Conservation (phyloP, 2,329 filamentous ascomycete species). For the Teratosphaeria nubilosa region DNA sequence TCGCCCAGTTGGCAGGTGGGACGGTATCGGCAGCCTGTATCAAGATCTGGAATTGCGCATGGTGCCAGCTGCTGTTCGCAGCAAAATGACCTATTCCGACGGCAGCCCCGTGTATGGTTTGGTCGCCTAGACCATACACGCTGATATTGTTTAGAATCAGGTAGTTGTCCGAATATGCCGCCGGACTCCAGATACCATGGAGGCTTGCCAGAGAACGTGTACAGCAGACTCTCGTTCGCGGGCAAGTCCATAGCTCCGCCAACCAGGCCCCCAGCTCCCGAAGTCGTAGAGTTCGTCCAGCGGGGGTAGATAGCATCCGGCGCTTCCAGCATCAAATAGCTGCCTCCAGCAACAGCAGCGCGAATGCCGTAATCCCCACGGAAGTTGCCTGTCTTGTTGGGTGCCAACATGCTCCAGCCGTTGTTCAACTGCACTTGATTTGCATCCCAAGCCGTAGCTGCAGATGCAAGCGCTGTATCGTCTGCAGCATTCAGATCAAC, state of each 20-base stretch:
- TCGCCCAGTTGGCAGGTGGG: slow-evolving; percentile 12
- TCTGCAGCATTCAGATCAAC: slow-evolving; percentile 1
- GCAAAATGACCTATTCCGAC: slow-evolving; percentile 8
- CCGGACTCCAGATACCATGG: slow-evolving; percentile 14
- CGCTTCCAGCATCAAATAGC: slow-evolving; percentile 8
- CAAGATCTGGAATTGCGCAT: slow-evolving; percentile 11
- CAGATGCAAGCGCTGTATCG: slow-evolving; percentile 1
- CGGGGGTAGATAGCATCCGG: slow-evolving; percentile 10
- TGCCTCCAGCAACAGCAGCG: slow-evolving; percentile 3
- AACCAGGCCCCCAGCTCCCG: background rate
- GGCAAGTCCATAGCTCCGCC: background rate
- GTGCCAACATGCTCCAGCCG: slow-evolving; percentile 6
- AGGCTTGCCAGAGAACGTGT: slow-evolving; percentile 13
- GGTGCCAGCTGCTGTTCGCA: background rate
- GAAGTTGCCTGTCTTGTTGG: slow-evolving; percentile 6
- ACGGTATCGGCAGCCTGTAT: slow-evolving; percentile 9
- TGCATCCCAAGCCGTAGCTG: slow-evolving; percentile 1
- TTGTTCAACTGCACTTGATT: slow-evolving; percentile 7
- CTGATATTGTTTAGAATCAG: slow-evolving; percentile 9
- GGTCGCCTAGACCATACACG: slow-evolving; percentile 11
- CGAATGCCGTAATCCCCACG: slow-evolving; percentile 8
- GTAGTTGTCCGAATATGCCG: slow-evolving; percentile 9
- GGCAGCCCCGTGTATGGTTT: slow-evolving; percentile 10
- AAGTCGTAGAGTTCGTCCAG: slow-evolving; percentile 5
- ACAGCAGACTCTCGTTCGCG: slow-evolving; percentile 7